Evolutionary conservation across 345 rosid species (phyloP).

Genomic region (Eucalyptus polybractea): DNA sequence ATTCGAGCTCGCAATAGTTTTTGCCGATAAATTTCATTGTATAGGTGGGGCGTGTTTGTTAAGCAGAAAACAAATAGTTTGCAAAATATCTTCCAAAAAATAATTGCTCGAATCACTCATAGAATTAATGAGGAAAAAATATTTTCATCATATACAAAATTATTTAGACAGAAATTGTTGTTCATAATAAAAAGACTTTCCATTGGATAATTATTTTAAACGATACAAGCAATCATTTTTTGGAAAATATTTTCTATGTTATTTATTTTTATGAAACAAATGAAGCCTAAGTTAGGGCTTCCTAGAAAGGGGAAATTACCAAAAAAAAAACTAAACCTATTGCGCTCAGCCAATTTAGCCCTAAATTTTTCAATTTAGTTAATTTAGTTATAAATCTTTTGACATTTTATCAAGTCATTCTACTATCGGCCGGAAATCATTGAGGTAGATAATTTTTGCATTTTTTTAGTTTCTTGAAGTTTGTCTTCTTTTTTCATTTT

Average conservation of each 20-base stretch:
- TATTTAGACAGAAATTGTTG: neutral
- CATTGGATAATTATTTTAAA: neutral
- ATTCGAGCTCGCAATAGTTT: neutral
- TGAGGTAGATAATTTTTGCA: too few relatives aligned
- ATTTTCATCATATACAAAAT: neutral
- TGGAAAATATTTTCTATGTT: too few relatives aligned
- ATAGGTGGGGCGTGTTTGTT: neutral
- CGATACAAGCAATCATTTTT: fast-evolving
- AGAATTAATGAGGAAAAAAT: too few relatives aligned
- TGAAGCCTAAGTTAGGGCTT: neutral
- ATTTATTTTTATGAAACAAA: too few relatives aligned
- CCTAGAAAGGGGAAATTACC: neutral
- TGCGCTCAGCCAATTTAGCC: fast-evolving
- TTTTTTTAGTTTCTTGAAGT: too few relatives aligned
- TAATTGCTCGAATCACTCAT: neutral
- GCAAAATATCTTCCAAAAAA: too few relatives aligned
- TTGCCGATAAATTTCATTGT: neutral
- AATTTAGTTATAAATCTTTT: too few relatives aligned
- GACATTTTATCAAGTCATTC: neutral
- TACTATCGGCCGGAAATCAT: too few relatives aligned
- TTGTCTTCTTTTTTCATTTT: too few relatives aligned
- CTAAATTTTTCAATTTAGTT: neutral
- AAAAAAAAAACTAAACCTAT: neutral
- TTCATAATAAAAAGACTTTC: neutral
- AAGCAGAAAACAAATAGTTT: neutral